Conservation (phyloP, 2,329 filamentous ascomycete species). For the Apiospora malaysiana region DNA sequence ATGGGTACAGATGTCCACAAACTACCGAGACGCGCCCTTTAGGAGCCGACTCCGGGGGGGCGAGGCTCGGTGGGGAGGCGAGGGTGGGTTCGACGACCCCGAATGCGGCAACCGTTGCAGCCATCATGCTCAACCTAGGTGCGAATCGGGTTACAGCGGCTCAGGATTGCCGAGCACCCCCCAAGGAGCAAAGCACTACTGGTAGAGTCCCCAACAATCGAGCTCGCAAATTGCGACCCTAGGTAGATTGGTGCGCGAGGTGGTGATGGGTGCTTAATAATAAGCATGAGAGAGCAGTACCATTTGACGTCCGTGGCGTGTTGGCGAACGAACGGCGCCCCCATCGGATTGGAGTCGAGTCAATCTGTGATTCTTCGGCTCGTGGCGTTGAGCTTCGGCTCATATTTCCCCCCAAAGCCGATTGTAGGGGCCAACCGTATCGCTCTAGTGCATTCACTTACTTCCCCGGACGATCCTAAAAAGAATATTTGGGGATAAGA, state of each 20-base stretch:
- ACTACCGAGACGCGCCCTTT: background rate
- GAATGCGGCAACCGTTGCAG: background rate
- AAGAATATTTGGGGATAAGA: background rate
- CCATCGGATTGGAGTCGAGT: too few relatives aligned
- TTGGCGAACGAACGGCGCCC: background rate
- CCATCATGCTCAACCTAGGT: background rate
- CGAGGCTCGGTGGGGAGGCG: background rate
- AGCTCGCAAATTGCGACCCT: background rate
- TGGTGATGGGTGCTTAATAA: background rate
- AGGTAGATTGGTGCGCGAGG: background rate
- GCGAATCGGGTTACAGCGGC: background rate
- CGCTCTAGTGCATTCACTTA: background rate
- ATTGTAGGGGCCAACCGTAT: background rate
- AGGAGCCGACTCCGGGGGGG: background rate
- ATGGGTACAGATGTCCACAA: background rate
- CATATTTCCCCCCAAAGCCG: background rate
- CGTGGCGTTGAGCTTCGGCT: background rate
- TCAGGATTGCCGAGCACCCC: background rate
- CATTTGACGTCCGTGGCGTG: background rate
- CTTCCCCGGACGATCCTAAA: background rate
- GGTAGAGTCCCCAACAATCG: background rate
- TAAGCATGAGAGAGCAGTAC: background rate
- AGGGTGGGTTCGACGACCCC: background rate
- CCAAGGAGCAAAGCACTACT: too few relatives aligned
- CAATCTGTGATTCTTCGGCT: background rate